These are phyloP conservation scores for Penicillium aurantiogriseum DNA, from an alignment of 2,329 filamentous ascomycete species.

Conservation along the genomic window DNA sequence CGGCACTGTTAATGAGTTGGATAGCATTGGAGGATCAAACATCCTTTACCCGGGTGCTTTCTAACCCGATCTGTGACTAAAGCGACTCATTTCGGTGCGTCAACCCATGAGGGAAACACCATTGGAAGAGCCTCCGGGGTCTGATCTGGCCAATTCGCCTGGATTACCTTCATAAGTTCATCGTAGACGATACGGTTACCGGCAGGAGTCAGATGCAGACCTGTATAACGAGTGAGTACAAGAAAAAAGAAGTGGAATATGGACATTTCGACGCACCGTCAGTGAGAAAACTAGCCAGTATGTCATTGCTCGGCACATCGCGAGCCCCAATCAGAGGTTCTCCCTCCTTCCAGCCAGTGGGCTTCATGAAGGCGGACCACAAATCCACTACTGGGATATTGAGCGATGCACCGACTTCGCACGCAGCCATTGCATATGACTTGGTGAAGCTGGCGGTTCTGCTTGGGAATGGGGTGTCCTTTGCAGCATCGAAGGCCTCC, in stretches of 20 bases:
- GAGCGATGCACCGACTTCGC: conserved; percentile 58
- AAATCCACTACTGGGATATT: conserved; percentile 70
- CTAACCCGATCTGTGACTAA: background rate
- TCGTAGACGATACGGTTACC: conserved; percentile 58
- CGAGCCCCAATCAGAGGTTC: conserved; percentile 56
- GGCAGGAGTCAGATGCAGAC: conserved; percentile 57
- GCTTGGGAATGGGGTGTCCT: conserved; percentile 51
- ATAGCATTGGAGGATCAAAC: no score
- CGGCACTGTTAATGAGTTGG: no score
- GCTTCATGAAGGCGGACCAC: conserved; percentile 73
- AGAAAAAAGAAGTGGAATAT: background rate
- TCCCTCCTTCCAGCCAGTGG: conserved; percentile 54
- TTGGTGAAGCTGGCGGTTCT: conserved; percentile 62
- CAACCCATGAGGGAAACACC: conserved; percentile 55
- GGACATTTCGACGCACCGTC: conserved; percentile 51
- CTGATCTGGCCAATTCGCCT: conserved; percentile 54
- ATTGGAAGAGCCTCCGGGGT: conserved; percentile 52
- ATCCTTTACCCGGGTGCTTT: no score
- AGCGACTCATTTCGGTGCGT: conserved; percentile 37
- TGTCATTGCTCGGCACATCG: conserved; percentile 58
- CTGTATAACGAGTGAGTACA: conserved; percentile 30
- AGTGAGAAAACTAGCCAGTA: conserved; percentile 51
- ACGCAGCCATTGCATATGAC: conserved; percentile 64
- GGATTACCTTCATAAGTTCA: conserved; percentile 54
- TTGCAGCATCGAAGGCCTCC: conserved; percentile 48